Conservation (phyloP, 108 stramenopile species). For the Fistulifera pelliculosa region DNA sequence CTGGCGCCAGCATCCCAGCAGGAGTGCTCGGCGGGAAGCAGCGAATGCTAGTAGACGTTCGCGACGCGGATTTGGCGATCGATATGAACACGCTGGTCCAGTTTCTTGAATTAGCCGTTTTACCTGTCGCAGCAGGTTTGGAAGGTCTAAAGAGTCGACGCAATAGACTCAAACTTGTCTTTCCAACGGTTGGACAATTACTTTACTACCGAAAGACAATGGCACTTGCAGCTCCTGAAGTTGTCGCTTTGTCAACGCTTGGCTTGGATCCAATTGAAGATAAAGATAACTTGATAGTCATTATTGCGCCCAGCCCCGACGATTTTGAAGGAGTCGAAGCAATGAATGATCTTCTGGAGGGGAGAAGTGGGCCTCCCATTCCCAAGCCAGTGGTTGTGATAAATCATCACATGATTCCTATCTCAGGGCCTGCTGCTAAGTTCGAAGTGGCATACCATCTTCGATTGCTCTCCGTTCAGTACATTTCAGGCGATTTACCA, state of each 20-base stretch:
- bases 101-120: constrained; percentile 75
- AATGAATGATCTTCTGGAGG: constrained; percentile 55
- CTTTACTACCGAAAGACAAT: constrained; percentile 66
- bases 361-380: constrained; percentile 20
- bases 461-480: constrained; percentile 74
- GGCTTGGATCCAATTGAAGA: constrained; percentile 81
- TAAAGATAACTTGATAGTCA: constrained; percentile 70
- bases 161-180: constrained; percentile 85
- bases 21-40: constrained; percentile 78
- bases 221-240: constrained; percentile 81
- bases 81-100: constrained; percentile 75
- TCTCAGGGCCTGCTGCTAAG: constrained; percentile 40
- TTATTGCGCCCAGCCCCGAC: constrained; percentile 79
- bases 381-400: constrained; percentile 64
- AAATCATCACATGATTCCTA: constrained; percentile 83
- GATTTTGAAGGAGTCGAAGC: constrained; percentile 59
- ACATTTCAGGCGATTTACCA: constrained; percentile 50
- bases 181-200: constrained; percentile 82
- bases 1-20: constrained; percentile 74
- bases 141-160: constrained; percentile 54
- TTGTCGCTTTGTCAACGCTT: constrained; percentile 73
- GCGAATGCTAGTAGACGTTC: constrained; percentile 87
- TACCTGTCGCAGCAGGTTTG: constrained; percentile 81
- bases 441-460: constrained; percentile 81
- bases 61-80: constrained; percentile 74